Evolutionary conservation across 495 filamentous ascomycete species (phyloP).

Genomic region (Penicillium paradoxum): DNA sequence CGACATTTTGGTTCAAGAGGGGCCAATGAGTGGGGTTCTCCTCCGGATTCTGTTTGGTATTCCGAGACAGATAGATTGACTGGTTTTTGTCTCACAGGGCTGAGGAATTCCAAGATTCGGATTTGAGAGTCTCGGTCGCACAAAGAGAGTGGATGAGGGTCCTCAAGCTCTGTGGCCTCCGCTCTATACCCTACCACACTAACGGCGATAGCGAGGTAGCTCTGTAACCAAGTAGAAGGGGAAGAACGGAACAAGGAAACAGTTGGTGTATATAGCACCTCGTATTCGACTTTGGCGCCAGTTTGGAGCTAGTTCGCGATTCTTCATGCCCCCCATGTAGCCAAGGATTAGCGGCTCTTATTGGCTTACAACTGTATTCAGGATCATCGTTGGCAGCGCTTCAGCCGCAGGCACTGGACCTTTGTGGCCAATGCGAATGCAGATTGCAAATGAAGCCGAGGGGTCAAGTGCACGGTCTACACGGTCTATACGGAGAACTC

Average conservation of each 20-base stretch:
- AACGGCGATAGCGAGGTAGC: no score
- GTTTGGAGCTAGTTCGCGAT: not conserved
- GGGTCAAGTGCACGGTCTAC: not conserved
- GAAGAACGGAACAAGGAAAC: not conserved
- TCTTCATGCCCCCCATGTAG: conserved; percentile 4
- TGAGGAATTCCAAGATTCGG: not conserved
- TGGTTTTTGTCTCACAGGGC: not conserved
- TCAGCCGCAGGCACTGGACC: conserved; percentile 3
- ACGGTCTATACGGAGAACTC: not conserved
- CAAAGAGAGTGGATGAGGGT: not conserved
- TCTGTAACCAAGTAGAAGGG: not conserved
- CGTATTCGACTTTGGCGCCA: not conserved
- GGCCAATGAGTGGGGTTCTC: not conserved
- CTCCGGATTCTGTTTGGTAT: no score
- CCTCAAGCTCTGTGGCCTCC: not conserved
- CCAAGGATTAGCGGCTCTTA: not conserved
- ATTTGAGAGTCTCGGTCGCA: not conserved
- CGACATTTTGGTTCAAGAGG: conserved; percentile 27
- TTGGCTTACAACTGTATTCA: conserved; percentile 3
- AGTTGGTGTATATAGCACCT: not conserved
- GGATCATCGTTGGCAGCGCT: conserved; percentile 3
- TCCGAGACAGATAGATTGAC: no score
- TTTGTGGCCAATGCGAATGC: not conserved
- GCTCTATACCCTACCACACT: no score
- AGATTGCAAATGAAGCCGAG: not conserved